Conservation (phyloP, 192 early-diverging fungal genomes). For the Mortierella alpina region DNA sequence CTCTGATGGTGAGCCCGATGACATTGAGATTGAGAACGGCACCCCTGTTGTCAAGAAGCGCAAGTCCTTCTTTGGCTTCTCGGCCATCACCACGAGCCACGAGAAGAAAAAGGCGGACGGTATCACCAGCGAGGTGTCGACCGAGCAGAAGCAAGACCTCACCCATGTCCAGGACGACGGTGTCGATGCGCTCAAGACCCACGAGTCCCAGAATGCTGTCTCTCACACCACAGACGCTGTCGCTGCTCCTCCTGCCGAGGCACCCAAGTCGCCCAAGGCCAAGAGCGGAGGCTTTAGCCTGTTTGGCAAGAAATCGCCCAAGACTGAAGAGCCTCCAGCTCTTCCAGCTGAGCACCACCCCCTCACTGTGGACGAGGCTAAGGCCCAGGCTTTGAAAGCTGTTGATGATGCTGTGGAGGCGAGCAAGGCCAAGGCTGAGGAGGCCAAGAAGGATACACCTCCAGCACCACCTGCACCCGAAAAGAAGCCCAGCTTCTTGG, state of each 20-base stretch:
- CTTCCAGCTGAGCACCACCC: constrained; percentile 12
- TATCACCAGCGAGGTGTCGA: constrained; percentile 39
- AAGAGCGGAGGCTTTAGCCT: constrained; percentile 53
- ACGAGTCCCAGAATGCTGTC: constrained; percentile 50
- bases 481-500: constrained; percentile 50
- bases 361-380: constrained; percentile 47
- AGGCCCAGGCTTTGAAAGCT: constrained; percentile 44
- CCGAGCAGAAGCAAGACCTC: constrained; percentile 43
- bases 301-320: constrained; percentile 48
- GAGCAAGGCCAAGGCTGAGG: constrained; percentile 44
- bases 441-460: constrained; percentile 34
- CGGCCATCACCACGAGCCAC: constrained; percentile 43
- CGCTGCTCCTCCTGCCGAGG: constrained; percentile 26
- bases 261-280: constrained; percentile 44
- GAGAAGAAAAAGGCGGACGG: constrained; percentile 49
- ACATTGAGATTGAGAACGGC: constrained; percentile 48
- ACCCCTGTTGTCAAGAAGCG: constrained; percentile 50
- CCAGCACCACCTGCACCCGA: constrained; percentile 31
- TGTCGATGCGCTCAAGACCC: constrained; percentile 53
- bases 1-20: constrained; percentile 51
- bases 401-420: constrained; percentile 50
- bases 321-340: constrained; percentile 31
- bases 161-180: constrained; percentile 47
- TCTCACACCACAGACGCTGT: constrained; percentile 48
- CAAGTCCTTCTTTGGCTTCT: constrained; percentile 53